Percentiles rank a stretch among this genome's conserved stretches.
These are phyloP conservation scores for Coniosporium tulheliwenetii DNA, from an alignment of 2,329 filamentous ascomycete genomes.

Conservation along the genomic window DNA sequence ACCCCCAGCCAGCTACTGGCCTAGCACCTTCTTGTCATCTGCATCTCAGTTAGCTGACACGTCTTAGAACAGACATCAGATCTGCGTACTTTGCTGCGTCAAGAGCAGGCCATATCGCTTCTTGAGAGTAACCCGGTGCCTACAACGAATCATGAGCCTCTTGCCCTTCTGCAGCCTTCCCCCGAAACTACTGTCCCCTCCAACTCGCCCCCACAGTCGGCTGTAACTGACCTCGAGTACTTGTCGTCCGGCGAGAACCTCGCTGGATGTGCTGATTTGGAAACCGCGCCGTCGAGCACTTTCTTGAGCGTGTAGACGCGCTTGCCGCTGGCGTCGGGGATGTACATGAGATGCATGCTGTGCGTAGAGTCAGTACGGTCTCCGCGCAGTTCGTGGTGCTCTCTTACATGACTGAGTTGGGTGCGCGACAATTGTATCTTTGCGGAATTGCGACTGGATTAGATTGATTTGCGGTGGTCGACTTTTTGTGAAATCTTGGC, in stretches of 20 bases:
- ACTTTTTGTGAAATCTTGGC: no score
- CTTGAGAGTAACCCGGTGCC: slow-evolving; percentile 89
- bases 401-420: no score
- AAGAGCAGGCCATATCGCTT: slow-evolving; percentile 79
- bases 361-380: slow-evolving; percentile 2
- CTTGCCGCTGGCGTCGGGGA: slow-evolving; percentile 65
- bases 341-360: slow-evolving; percentile 71
- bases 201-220: neutral
- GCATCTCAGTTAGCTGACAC: slow-evolving; percentile 3
- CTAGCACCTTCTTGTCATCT: slow-evolving; percentile 29
- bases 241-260: slow-evolving; percentile 98
- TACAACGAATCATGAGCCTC: slow-evolving; percentile 15
- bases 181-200: slow-evolving; percentile 1
- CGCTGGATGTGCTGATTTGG: slow-evolving; percentile 90
- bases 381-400: no score
- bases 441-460: neutral
- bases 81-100: slow-evolving; percentile 51
- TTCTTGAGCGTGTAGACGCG: slow-evolving; percentile 94
- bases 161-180: neutral
- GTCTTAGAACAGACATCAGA: no score
- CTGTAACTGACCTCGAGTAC: slow-evolving; percentile 53
- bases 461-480: no score
- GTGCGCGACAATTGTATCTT: neutral
- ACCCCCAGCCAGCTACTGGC: slow-evolving; percentile 14
- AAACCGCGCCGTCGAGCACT: slow-evolving; percentile 64